These are phyloP conservation scores for Ophiostoma ulmi DNA, from an alignment of 2,329 filamentous ascomycete genomes.

Conservation along the genomic window DNA sequence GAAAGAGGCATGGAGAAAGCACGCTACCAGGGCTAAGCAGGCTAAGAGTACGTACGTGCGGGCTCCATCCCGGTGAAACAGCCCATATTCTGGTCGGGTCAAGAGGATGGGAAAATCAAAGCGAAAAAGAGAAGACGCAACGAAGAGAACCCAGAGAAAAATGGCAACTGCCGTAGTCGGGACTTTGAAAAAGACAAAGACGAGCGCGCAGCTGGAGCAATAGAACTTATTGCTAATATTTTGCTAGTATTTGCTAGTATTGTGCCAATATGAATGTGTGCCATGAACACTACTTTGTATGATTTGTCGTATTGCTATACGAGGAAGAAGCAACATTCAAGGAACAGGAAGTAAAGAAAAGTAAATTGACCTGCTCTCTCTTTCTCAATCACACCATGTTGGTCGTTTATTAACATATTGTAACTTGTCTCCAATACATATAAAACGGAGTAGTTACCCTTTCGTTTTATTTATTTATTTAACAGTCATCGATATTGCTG, in stretches of 20 bases:
- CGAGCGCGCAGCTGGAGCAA: background rate
- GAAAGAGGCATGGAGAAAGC: background rate
- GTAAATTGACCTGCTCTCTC: background rate
- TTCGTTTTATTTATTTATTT: too few relatives aligned
- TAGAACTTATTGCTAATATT: background rate
- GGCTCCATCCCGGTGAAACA: conserved; percentile 25
- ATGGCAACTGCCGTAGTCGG: conserved; percentile 12
- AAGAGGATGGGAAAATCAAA: background rate
- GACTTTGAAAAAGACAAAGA: conserved; percentile 4
- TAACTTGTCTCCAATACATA: background rate
- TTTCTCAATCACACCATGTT: background rate
- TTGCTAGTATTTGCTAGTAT: background rate
- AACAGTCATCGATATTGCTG: conserved; percentile 1
- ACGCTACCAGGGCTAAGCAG: conserved; percentile 11
- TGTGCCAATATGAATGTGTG: background rate
- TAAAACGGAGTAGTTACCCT: background rate
- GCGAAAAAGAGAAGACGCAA: background rate
- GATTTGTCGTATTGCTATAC: conserved; percentile 2
- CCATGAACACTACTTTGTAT: background rate
- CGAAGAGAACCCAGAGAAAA: background rate
- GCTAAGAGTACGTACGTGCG: conserved; percentile 9
- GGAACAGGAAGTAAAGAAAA: background rate
- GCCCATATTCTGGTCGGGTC: conserved; percentile 1
- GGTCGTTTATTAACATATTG: background rate
- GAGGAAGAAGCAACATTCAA: background rate